Evolutionary conservation across 2,329 filamentous ascomycete genomes (phyloP), one percentile per base, ranked within the genome.

Genomic region (Cephalotrichum gorgonifer): DNA sequence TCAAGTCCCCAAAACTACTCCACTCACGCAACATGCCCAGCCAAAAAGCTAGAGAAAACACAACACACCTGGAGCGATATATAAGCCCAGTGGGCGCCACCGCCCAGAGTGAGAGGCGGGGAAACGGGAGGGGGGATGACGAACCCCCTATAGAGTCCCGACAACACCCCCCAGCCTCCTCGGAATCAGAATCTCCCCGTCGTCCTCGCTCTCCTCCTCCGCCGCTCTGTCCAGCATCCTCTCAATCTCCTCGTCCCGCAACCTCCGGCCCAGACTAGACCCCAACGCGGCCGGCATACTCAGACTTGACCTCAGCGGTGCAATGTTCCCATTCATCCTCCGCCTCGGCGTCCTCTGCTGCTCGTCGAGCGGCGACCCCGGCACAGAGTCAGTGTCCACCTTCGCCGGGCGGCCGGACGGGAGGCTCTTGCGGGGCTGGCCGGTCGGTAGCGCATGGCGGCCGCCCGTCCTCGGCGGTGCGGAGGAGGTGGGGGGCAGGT

Each of bases 211-310:
- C 28, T 62, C 67, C 23, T 71, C 72, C 2, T 70, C 73, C 2
- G 68, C 72, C 2, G 69, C 74, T 31, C 68, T 68, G 50, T 80
- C 76, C 38, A 81, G 63, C 73, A 81, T 78, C 33, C 70, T 67
- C 51, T 81, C 76, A 50, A 81, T 77, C 35, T 81, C 76, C 39
- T 75, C 75, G 33, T 79, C 76, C 2, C 66, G 66, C 35, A 80
- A 54, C 39, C 46, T 22, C 26, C 25, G 22, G 8, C 25, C 38
- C 11, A 48, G 6, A 3, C 46, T 38, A 4, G 63, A 60, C 5
- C 69, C 67, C 6, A 79, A 62, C 1, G 74, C 75, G 5, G 68
- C 68, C 1, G 77, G 72, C 20, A 78, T 60, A 2, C 75, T 74
- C 8, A 80, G 57, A 2, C 64, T 57, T 41, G 65, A 68, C 23